Base-by-base conservation (phyloP, 148 eudicot genomes). In the Nepenthes gracilis region DNA sequence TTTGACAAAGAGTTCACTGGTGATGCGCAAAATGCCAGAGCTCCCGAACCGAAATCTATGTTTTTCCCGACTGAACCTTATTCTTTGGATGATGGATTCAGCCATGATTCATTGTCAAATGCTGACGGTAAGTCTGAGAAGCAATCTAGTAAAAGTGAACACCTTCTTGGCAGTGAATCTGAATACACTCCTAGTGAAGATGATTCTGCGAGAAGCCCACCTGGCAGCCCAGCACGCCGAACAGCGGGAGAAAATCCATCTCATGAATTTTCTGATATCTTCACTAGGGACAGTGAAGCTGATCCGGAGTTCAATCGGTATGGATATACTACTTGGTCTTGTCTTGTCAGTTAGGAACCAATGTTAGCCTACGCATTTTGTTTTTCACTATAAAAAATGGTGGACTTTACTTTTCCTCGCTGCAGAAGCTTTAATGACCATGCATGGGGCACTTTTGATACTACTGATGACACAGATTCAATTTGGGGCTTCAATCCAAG, bases 391-490 rank as follows among this genome's bases (percentile, higher is more conserved):
- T 23, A 23, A 40, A 3, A 63, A 48, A 5, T 51, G 59, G 7
- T 36, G 54, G 59, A 66, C 48, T 33, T 47, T 15, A 36, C 12
- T 35, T 11, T 51, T 67, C 61, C 47, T 33, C 58, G 65, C 63
- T 61, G 34, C 84, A 90, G 88, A 73, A 70, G 85, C 77, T 89
- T 89, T 71, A 95, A 86, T 62, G 96, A 89, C 23, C 85, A 79
- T 40, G 64, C 74, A 55, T 93, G 96, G 96, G 99, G 95, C 49
- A 80, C 74, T 33, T 93, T 89, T 57, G 95, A 84, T 73, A 85
- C 82, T 61, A 88, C 78, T 59, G 96, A 88, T 76, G 99, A 93
- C 74, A 68, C 66, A 54, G 97, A 93, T 75, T 93, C 99, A 34
- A 91, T 93, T 38, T 89, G 99, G 99, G 99, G 97, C 57, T 79